Evolutionary conservation across 805 yeast species (phyloP).

Genomic region (Saccharomycopsis sp.): DNA sequence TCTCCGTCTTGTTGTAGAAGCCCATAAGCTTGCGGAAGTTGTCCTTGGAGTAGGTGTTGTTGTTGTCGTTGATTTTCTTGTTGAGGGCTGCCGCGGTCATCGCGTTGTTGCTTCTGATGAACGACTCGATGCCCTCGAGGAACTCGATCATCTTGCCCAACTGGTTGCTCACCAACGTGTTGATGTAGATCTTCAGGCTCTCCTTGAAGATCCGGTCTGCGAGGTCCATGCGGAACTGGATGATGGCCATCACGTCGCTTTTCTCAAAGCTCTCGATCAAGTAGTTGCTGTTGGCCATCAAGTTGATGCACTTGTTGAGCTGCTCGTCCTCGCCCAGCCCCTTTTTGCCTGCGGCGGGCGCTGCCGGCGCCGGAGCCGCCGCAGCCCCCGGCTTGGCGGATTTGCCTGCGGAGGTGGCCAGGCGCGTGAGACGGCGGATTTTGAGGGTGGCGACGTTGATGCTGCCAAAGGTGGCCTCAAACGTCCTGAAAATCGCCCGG

Average conservation of each 20-base stretch:
- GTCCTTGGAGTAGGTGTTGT: constrained; percentile 58
- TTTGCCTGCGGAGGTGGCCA: constrained; percentile 25
- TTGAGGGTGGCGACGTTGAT: not conserved
- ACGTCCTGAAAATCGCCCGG: constrained; percentile 26
- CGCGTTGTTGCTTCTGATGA: constrained; percentile 32
- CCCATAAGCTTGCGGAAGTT: constrained; percentile 51
- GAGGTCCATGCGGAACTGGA: constrained; percentile 27
- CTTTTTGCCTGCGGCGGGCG: not conserved
- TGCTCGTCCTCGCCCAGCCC: constrained; percentile 31
- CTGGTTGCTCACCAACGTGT: constrained; percentile 41
- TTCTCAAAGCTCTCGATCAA: constrained; percentile 34
- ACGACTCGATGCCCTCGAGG: constrained; percentile 53
- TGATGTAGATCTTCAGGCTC: constrained; percentile 36
- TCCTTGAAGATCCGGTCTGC: constrained; percentile 21
- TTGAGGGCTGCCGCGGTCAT: constrained; percentile 33
- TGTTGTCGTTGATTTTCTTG: constrained; percentile 31
- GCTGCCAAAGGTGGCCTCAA: constrained; percentile 19
- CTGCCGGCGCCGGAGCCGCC: not conserved
- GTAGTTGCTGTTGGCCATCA: constrained; percentile 50
- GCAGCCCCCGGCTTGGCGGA: constrained; percentile 3
- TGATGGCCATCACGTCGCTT: constrained; percentile 23
- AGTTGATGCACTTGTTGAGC: constrained; percentile 37
- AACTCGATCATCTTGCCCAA: constrained; percentile 66
- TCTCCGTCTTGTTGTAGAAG: constrained; percentile 52
- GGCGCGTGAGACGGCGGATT: constrained; percentile 2